A percentile compares a stretch with the other conserved stretches of the same genome.
phyloP scores from a whole-genome alignment of 305 asterid species.

The Plantago lanceolata region DNA sequence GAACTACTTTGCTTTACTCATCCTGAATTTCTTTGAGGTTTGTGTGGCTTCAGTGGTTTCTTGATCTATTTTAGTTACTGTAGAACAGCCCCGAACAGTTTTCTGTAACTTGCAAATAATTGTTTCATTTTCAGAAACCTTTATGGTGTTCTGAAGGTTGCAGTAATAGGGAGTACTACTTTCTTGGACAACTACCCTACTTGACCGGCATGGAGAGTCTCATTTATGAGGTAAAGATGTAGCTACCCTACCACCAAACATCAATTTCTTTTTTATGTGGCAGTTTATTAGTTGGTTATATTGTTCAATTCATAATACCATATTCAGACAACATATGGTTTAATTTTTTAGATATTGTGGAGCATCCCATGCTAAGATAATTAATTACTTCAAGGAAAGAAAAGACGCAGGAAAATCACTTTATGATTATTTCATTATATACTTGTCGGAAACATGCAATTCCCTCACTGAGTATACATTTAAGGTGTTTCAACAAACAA shows the following conservation, averaged over 20 bases:
- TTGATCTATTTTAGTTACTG: slow-evolving; percentile 13
- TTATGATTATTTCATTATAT: too few species aligned
- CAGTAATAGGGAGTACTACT: slow-evolving; percentile 70
- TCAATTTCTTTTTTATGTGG: slow-evolving; percentile 13
- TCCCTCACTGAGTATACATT: too few species aligned
- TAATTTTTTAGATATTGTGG: too few species aligned
- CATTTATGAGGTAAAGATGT: slow-evolving; percentile 75
- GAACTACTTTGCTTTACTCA: slow-evolving; percentile 71
- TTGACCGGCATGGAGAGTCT: slow-evolving; percentile 65
- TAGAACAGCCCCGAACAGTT: slow-evolving; percentile 3
- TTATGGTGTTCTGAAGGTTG: slow-evolving; percentile 84
- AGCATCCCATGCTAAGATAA: too few species aligned
- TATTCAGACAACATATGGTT: neutral
- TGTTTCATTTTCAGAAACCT: slow-evolving; percentile 72
- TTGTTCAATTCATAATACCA: neutral
- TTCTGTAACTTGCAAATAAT: slow-evolving; percentile 23
- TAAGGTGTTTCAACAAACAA: too few species aligned
- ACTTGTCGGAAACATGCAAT: too few species aligned
- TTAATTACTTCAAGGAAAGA: too few species aligned
- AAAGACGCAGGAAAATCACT: too few species aligned
- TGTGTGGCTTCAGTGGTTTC: slow-evolving; percentile 25
- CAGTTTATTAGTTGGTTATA: neutral
- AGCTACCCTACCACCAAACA: too few species aligned
- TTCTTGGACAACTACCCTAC: slow-evolving; percentile 88
- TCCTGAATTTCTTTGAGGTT: slow-evolving; percentile 91